Conservation (phyloP, 2,329 filamentous ascomycete genomes). For the Neurospora crassa region DNA sequence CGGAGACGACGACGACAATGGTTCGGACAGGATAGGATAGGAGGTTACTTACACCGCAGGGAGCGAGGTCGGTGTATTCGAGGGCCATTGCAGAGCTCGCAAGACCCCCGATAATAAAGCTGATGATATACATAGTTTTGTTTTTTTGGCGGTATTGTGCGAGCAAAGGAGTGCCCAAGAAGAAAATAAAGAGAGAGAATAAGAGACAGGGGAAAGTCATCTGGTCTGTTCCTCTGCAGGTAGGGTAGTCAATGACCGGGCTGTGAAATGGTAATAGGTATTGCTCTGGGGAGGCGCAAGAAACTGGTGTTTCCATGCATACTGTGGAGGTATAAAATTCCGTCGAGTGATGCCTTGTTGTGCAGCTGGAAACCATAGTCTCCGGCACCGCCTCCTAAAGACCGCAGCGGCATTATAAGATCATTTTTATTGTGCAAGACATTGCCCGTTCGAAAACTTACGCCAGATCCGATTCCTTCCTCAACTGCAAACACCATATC, state of each 20-base stretch:
- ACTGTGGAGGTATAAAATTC: background rate
- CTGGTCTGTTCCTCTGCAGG: background rate
- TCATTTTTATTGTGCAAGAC: background rate
- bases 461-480: background rate
- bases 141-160: background rate
- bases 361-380: background rate
- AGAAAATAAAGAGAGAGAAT: background rate
- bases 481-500: background rate
- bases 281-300: background rate
- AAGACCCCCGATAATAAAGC: background rate
- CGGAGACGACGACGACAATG: background rate
- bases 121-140: background rate
- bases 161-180: background rate
- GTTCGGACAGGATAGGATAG: background rate
- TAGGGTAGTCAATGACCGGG: background rate
- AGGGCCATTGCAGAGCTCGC: background rate
- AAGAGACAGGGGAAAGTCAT: background rate
- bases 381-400: background rate
- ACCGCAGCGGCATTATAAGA: background rate
- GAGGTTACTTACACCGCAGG: background rate
- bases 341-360: background rate
- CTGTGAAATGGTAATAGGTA: background rate
- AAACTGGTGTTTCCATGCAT: background rate
- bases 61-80: background rate
- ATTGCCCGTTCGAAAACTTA: background rate